phyloP scores from a whole-genome alignment of 331 rosid species.

The Malus hybrid region DNA sequence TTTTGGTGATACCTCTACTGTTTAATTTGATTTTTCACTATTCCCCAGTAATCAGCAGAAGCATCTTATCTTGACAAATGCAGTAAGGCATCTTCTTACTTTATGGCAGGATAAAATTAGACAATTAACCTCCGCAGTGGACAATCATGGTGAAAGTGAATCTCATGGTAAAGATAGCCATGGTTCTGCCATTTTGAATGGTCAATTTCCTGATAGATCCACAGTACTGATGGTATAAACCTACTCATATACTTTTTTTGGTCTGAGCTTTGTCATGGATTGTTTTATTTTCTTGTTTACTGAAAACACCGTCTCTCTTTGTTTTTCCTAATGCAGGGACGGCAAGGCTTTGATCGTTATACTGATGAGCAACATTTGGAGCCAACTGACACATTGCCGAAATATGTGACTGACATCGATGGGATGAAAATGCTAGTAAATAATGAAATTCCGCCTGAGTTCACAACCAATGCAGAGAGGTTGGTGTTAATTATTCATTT shows the following conservation, averaged over 20 bases:
- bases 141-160: conserved; percentile 35
- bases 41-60: background rate
- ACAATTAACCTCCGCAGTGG: conserved; percentile 43
- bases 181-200: conserved; percentile 33
- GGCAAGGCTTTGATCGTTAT: conserved; percentile 32
- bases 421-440: conserved; percentile 23
- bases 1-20: background rate
- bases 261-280: background rate
- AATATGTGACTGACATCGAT: conserved; percentile 22
- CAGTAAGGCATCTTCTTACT: background rate
- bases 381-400: conserved; percentile 24
- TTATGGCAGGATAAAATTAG: conserved; percentile 66
- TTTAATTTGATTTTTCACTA: background rate
- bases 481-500: conserved; percentile 6
- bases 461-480: conserved; percentile 29
- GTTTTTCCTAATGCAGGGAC: conserved; percentile 29
- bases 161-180: conserved; percentile 33
- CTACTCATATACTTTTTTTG: conserved; percentile 16
- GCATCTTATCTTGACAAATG: background rate
- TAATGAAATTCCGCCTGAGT: conserved; percentile 15
- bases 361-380: conserved; percentile 31
- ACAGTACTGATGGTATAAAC: conserved; percentile 42
- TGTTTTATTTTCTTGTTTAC: background rate
- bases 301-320: background rate
- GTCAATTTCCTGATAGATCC: conserved; percentile 37